phyloP scores from a whole-genome alignment of 2,329 filamentous ascomycete genomes.

The Coniella vitis region DNA sequence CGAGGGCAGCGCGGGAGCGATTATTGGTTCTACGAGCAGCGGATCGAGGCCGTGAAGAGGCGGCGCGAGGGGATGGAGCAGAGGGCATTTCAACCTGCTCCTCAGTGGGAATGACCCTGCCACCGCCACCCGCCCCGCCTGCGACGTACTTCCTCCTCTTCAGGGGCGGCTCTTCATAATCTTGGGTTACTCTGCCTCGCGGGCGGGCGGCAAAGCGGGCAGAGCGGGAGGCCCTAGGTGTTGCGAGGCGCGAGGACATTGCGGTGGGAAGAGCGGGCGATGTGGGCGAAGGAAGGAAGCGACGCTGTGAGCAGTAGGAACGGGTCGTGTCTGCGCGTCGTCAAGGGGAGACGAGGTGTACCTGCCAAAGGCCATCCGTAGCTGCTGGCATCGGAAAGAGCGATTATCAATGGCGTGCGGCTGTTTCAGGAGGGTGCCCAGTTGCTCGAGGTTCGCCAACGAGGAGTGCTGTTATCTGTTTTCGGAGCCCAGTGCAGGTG shows the following conservation, averaged over 20 bases:
- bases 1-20: slow-evolving; percentile 39
- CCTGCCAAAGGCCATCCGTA: slow-evolving; percentile 4
- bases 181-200: slow-evolving; percentile 26
- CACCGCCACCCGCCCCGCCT: slow-evolving; percentile 78
- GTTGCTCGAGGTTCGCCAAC: not conserved
- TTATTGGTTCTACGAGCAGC: slow-evolving; percentile 43
- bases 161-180: slow-evolving; percentile 48
- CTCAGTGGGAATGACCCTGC: slow-evolving; percentile 67
- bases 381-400: slow-evolving; percentile 13
- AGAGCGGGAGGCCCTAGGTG: slow-evolving; percentile 15
- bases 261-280: not conserved
- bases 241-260: slow-evolving; percentile 14
- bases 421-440: not conserved
- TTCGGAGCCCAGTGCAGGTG: slow-evolving; percentile 2
- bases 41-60: slow-evolving; percentile 43
- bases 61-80: slow-evolving; percentile 37
- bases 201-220: slow-evolving; percentile 35
- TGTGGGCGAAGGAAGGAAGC: not conserved
- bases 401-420: slow-evolving; percentile 3
- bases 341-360: slow-evolving; percentile 14
- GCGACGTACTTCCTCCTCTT: slow-evolving; percentile 77
- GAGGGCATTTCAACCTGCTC: slow-evolving; percentile 56
- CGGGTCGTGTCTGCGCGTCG: slow-evolving; percentile 11
- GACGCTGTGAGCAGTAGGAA: not conserved
- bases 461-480: not conserved